Evolutionary conservation across 1,139 yeast species (phyloP), one percentile per base, ranked within the genome.

Genomic region (Suzukiozyma palmioleophila): DNA sequence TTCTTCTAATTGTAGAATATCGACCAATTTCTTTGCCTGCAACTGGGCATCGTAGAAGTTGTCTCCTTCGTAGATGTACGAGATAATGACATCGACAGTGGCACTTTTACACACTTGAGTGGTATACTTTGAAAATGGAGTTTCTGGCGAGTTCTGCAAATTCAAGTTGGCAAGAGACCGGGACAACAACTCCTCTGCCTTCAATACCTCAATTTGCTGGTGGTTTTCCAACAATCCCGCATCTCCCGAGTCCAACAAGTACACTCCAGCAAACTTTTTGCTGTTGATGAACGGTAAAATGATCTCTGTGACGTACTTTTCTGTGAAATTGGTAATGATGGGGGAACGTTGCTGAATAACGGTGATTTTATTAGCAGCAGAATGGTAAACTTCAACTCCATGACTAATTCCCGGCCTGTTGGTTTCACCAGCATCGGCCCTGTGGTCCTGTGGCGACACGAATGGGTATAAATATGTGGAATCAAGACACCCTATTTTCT

Each of bases 31-130:
- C 7, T 50, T 49, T 3, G 87, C 84, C 45, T 85, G 63, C 10
- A 60, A 53, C 40, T 69, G 71, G 0, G 95, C 95, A 56, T 89
- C 97, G 21, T 64, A 59, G 36, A 82, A 76, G 57, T 90, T 90
- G 59, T 89, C 97, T 25, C 97, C 97, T 57, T 90, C 97, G 54
- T 86, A 88, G 2, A 83, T 94, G 54, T 72, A 81, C 14, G 78
- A 67, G 14, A 69, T 68, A 30, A 73, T 46, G 2, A 65, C 59
- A 30, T 48, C 45, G 2, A 41, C 38, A 39, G 43, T 43, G 15
- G 47, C 39, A 9, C 43, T 40, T 9, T 43, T 37, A 16, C 37
- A 32, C 14, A 48, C 42, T 26, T 46, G 33, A 12, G 35, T 39
- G 8, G 36, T 33, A 26, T 24, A 33, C 7, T 33, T 29, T 26